phyloP scores from a whole-genome alignment of 2,329 filamentous ascomycete species.

The Talaromyces sp. region DNA sequence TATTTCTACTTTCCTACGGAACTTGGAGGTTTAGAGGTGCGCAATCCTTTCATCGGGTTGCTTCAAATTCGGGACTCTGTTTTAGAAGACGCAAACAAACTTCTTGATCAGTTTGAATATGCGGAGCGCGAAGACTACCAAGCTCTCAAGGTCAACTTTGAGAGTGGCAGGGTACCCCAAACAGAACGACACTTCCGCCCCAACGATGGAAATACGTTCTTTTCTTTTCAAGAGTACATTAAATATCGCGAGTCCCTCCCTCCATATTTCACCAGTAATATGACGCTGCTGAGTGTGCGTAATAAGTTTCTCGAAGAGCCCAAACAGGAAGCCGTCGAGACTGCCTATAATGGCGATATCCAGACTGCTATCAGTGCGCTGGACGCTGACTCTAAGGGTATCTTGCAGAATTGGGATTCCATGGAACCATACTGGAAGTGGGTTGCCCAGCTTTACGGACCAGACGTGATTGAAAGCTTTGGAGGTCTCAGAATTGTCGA shows the following conservation, averaged over 20 bases:
- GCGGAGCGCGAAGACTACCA: background rate
- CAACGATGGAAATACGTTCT: background rate
- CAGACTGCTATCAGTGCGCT: background rate
- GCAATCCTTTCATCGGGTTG: slow-evolving; percentile 47
- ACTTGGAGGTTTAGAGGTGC: slow-evolving; percentile 47
- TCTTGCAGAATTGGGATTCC: slow-evolving; percentile 13
- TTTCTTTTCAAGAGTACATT: background rate
- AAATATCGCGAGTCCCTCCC: background rate
- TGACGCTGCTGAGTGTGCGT: background rate
- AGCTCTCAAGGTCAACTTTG: background rate
- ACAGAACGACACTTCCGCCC: background rate
- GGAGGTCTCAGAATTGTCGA: slow-evolving; percentile 31
- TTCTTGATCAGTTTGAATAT: background rate
- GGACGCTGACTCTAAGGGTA: background rate
- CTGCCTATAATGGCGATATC: background rate
- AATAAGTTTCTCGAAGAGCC: background rate
- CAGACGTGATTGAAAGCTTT: slow-evolving; percentile 29
- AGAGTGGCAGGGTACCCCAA: background rate
- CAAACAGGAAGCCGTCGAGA: background rate
- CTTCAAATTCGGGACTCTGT: slow-evolving; percentile 19
- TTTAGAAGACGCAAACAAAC: background rate
- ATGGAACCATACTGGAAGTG: slow-evolving; percentile 35
- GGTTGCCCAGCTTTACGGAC: slow-evolving; percentile 31
- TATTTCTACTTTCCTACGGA: slow-evolving; percentile 51
- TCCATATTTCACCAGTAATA: background rate